Evolutionary conservation across 2,329 filamentous ascomycete species (phyloP).

Genomic region (Fusarium praegraminearum): DNA sequence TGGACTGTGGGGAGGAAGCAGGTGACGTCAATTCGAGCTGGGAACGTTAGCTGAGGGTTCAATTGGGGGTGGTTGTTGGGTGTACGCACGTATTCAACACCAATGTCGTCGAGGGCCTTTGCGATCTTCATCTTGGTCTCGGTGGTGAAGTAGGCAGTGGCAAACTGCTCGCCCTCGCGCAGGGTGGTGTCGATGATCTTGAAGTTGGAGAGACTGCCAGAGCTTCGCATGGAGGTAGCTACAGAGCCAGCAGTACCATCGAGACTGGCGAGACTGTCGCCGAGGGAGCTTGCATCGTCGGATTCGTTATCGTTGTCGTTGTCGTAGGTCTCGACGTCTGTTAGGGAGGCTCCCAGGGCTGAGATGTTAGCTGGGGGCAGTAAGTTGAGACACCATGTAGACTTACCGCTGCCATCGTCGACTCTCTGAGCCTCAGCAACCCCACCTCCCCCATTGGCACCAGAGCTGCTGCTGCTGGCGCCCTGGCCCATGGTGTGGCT

Average conservation of each 20-base stretch:
- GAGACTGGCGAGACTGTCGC: conserved; percentile 15
- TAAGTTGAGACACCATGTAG: too few relatives aligned
- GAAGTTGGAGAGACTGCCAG: conserved; percentile 40
- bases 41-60: background rate
- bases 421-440: conserved; percentile 22
- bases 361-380: background rate
- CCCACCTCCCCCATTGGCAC: conserved; percentile 29
- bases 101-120: conserved; percentile 66
- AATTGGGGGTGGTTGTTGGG: fast-evolving
- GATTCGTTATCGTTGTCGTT: conserved; percentile 16
- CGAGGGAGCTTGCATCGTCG: conserved; percentile 18
- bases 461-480: conserved; percentile 34
- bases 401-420: conserved; percentile 2
- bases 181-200: conserved; percentile 46
- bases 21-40: conserved; percentile 82
- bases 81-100: conserved; percentile 45
- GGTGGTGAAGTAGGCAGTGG: conserved; percentile 82
- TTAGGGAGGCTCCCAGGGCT: conserved; percentile 41
- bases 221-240: conserved; percentile 26
- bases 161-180: conserved; percentile 56
- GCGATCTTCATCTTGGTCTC: conserved; percentile 51
- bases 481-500: conserved; percentile 35
- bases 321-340: conserved; percentile 1
- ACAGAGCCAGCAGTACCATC: conserved; percentile 21
- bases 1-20: conserved; percentile 87